phyloP scores from a whole-genome alignment of 345 rosid species.

The Citropsis articulata region DNA sequence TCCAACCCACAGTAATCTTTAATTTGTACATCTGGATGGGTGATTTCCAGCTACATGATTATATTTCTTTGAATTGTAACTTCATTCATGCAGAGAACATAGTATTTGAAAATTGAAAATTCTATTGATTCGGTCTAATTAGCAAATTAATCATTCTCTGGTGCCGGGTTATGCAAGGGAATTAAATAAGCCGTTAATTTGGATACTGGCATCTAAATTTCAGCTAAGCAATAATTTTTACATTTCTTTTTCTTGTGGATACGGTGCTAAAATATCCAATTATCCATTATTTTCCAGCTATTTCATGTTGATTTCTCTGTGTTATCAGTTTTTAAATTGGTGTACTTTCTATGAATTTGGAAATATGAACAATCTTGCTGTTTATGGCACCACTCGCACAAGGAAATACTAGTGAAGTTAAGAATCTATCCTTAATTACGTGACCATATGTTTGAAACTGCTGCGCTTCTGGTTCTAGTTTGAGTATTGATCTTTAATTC shows the following conservation, averaged over 20 bases:
- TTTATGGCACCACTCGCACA: constrained; percentile 71
- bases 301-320: too few species aligned
- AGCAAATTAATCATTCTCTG: too few species aligned
- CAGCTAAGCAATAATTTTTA: too few species aligned
- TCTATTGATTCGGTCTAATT: background rate
- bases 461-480: too few species aligned
- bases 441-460: background rate
- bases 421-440: too few species aligned
- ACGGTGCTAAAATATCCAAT: too few species aligned
- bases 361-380: constrained; percentile 82
- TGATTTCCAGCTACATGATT: background rate
- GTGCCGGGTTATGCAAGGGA: too few species aligned
- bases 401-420: constrained; percentile 30
- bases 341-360: constrained; percentile 31
- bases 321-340: too few species aligned
- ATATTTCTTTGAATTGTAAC: background rate
- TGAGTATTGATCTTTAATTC: background rate
- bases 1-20: background rate
- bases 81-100: background rate
- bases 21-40: background rate
- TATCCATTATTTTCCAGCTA: too few species aligned
- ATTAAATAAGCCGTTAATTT: too few species aligned
- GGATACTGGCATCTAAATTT: too few species aligned
- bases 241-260: too few species aligned
- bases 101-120: background rate